A percentile compares a stretch with the other conserved stretches of the same genome.
These are phyloP conservation scores for Amesomyces nigricolor DNA, from an alignment of 2,329 filamentous ascomycete species.

Conservation along the genomic window DNA sequence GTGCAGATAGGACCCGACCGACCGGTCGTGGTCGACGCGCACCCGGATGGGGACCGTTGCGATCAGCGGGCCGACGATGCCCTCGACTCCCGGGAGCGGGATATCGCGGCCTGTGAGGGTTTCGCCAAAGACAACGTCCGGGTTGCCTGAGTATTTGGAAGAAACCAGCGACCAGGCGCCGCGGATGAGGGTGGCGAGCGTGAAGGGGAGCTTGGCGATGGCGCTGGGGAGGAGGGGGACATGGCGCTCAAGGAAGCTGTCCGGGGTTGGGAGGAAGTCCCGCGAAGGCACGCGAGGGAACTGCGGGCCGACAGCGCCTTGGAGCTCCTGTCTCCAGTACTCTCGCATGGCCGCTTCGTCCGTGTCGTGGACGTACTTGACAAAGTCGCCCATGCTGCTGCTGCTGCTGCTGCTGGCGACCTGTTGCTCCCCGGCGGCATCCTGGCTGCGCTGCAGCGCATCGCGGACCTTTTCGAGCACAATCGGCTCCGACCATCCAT, in stretches of 20 bases:
- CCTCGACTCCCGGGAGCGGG: conserved; percentile 14
- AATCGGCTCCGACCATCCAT: conserved; percentile 51
- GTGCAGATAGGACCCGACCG: conserved; percentile 41
- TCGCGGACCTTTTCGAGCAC: conserved; percentile 34
- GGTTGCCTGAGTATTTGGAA: conserved; percentile 41
- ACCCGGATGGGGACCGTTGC: conserved; percentile 23
- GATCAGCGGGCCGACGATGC: conserved; percentile 21
- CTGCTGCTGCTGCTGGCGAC: background rate
- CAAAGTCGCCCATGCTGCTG: conserved; percentile 33
- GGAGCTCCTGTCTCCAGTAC: conserved; percentile 43
- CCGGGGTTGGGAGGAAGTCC: conserved; percentile 40
- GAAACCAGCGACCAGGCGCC: conserved; percentile 54
- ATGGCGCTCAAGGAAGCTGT: conserved; percentile 48
- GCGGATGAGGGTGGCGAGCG: conserved; percentile 51
- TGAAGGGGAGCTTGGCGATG: conserved; percentile 31
- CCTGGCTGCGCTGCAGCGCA: conserved; percentile 7
- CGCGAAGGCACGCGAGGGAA: conserved; percentile 43
- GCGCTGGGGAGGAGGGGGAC: conserved; percentile 37
- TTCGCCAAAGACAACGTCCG: conserved; percentile 50
- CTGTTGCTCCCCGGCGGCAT: background rate
- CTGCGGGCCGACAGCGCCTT: conserved; percentile 39
- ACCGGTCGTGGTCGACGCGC: conserved; percentile 18
- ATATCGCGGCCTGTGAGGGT: conserved; percentile 27
- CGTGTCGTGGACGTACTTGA: conserved; percentile 38
- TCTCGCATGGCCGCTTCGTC: conserved; percentile 35